Evolutionary conservation across 345 rosid genomes (phyloP).

Genomic region (Tarenaya hassleriana): DNA sequence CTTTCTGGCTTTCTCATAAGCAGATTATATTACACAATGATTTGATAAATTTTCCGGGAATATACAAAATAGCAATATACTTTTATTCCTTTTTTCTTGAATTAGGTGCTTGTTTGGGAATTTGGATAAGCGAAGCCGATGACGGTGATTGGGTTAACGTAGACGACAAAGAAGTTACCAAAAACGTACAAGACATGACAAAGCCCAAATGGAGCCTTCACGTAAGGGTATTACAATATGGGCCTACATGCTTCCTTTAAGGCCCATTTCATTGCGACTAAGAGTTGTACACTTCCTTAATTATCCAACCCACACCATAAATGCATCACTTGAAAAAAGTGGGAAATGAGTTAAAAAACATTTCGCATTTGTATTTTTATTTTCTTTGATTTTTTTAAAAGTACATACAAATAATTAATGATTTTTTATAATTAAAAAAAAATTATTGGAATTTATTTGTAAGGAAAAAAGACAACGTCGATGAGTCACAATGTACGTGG

Average conservation of each 20-base stretch:
- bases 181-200: slow-evolving; percentile 23
- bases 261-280: background rate
- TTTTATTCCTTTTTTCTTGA: too few species aligned
- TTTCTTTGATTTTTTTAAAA: background rate
- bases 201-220: slow-evolving; percentile 15
- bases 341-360: too few species aligned
- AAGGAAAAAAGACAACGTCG: background rate
- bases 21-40: too few species aligned
- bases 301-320: too few species aligned
- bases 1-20: too few species aligned
- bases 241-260: background rate
- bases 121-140: slow-evolving; percentile 2
- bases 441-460: background rate
- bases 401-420: too few species aligned
- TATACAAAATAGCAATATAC: too few species aligned
- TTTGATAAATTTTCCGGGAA: too few species aligned
- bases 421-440: too few species aligned
- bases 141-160: slow-evolving; percentile 19
- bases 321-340: too few species aligned
- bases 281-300: slow-evolving; percentile 11
- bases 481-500: too few species aligned
- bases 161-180: slow-evolving; percentile 19
- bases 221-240: slow-evolving; percentile 15
- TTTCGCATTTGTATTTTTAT: background rate
- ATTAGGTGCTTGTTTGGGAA: too few species aligned